Evolutionary conservation across 495 filamentous ascomycete genomes (phyloP), one percentile per base, ranked within the genome.

Genomic region (Aspergillus bertholletiae): DNA sequence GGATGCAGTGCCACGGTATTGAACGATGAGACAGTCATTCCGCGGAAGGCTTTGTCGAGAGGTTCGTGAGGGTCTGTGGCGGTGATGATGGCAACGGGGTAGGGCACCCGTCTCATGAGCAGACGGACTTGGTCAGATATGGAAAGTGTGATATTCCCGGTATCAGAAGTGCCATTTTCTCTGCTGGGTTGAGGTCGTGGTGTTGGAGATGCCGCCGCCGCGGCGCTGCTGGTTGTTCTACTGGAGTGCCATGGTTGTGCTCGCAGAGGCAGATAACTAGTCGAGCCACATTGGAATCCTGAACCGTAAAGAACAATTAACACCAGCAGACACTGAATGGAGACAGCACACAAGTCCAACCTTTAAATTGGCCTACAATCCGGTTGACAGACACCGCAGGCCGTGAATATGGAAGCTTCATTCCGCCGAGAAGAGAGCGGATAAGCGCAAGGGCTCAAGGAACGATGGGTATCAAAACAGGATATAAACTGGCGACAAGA

Each of bases 11-110:
- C 80, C 22, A 96, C 80, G 0, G 88, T 89, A 18, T 81, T 91
- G 74, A 96, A 88, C 12, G 88, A 92, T 18, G 90, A 95, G 58
- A 93, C 84, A 22, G 89, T 91, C 76, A 94, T 87, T 49, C 83
- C 90, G 22, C 79, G 75, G 49, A 72, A 67, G 28, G 66, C 62
- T 47, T 61, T 56, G 26, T 66, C 53, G 39, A 56, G 24, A 17
- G 49, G 48, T 20, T 60, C 62, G 47, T 53, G 45, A 35, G 66
- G 56, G 7, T 69, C 68, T 49, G 68, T 73, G 55, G 67, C 57
- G 28, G 86, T 91, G 60, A 89, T 81, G 64, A 91, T 82, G 43
- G 88, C 88, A 54, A 90, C 88, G 12, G 88, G 80, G 69, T 89
- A 84, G 1, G 87, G 80, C 18, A 92, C 75, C 39, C 74, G 75